phyloP scores from a whole-genome alignment of 805 yeast species.

The Pachysolen tannophilus region DNA sequence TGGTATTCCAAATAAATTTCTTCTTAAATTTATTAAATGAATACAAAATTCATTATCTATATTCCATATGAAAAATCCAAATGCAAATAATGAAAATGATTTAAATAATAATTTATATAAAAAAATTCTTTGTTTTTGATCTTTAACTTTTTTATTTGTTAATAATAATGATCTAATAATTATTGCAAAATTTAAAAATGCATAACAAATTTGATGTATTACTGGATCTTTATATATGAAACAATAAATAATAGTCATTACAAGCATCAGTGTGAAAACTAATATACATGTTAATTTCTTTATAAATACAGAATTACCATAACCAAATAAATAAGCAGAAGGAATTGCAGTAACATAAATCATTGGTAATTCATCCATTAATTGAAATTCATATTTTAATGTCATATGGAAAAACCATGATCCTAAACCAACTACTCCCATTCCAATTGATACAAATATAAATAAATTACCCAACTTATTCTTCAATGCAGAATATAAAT shows the following conservation, averaged over 20 bases:
- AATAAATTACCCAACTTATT: conserved; percentile 68
- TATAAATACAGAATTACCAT: conserved; percentile 14
- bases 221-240: conserved; percentile 70
- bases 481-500: conserved; percentile 44
- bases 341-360: conserved; percentile 96
- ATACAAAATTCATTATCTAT: conserved; percentile 76
- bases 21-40: conserved; percentile 47
- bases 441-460: conserved; percentile 65
- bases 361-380: conserved; percentile 96
- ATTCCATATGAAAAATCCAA: conserved; percentile 85
- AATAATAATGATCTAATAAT: conserved; percentile 44
- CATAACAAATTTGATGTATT: conserved; percentile 84
- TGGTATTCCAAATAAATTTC: conserved; percentile 49
- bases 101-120: conserved; percentile 19
- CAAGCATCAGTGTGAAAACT: conserved; percentile 20
- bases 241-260: conserved; percentile 63
- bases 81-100: conserved; percentile 37
- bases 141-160: conserved; percentile 16
- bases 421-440: conserved; percentile 86
- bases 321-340: conserved; percentile 33
- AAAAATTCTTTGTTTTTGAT: conserved; percentile 13
- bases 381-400: conserved; percentile 76
- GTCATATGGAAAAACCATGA: conserved; percentile 98
- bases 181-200: conserved; percentile 64
- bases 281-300: conserved; percentile 5